phyloP scores from a whole-genome alignment of 352 stramenopile species.

The Globisporangium splendens region DNA sequence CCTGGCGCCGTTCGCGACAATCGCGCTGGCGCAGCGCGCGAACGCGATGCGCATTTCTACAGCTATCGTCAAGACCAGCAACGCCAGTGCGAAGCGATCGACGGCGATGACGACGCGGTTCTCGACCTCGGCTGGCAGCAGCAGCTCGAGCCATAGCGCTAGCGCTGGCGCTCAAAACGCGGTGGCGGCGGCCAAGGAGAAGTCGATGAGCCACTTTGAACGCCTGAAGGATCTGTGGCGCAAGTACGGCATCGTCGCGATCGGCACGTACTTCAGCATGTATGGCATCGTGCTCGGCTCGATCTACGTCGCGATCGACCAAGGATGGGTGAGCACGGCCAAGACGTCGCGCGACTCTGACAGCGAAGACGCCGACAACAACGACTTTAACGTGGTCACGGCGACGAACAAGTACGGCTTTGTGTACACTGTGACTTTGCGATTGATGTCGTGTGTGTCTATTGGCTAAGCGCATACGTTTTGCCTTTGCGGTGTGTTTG shows the following conservation, averaged over 20 bases:
- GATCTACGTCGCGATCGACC: slow-evolving; percentile 80
- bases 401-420: slow-evolving; percentile 76
- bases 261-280: slow-evolving; percentile 80
- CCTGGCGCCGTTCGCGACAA: slow-evolving; percentile 3
- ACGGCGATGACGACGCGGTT: slow-evolving; percentile 13
- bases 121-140: slow-evolving; percentile 19
- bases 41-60: slow-evolving; percentile 5
- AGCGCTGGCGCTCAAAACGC: slow-evolving; percentile 11
- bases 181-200: slow-evolving; percentile 25
- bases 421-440: too few relatives aligned
- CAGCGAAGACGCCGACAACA: slow-evolving; percentile 22
- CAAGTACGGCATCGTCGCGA: slow-evolving; percentile 80
- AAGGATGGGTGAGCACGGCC: slow-evolving; percentile 67
- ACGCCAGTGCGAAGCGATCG: slow-evolving; percentile 6
- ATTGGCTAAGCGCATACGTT: not conserved
- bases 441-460: not conserved
- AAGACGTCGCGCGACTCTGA: slow-evolving; percentile 22
- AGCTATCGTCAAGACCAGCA: not conserved
- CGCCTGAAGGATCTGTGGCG: slow-evolving; percentile 79
- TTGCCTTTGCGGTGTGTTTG: not conserved
- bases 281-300: slow-evolving; percentile 74
- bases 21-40: not conserved
- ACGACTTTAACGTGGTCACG: slow-evolving; percentile 72
- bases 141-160: slow-evolving; percentile 3
- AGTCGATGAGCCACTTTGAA: slow-evolving; percentile 40